These are phyloP conservation scores for Potentilla sterilis DNA, from an alignment of 306 rosid genomes.

Conservation along the genomic window DNA sequence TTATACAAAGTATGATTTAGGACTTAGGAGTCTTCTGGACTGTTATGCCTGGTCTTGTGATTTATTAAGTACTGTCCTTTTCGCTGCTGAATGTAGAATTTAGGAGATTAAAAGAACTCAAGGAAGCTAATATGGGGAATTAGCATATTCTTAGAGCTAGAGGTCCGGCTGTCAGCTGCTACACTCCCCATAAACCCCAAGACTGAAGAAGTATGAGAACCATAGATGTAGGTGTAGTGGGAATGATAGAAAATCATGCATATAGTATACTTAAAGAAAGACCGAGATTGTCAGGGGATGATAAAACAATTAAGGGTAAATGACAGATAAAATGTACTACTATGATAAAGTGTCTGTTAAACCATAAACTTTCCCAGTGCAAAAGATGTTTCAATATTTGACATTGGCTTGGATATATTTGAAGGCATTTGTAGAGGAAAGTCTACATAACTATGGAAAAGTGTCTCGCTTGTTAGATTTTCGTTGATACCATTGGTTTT, in stretches of 20 bases:
- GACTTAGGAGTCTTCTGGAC: not conserved
- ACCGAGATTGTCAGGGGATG: not conserved
- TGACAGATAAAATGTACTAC: not conserved
- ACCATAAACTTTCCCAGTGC: not conserved
- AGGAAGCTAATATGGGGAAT: not conserved
- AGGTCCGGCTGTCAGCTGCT: no score
- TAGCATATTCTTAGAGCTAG: no score
- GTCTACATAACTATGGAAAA: not conserved
- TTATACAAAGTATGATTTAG: not conserved
- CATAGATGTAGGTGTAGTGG: not conserved
- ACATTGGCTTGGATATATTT: not conserved
- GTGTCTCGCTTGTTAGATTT: not conserved
- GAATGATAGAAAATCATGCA: not conserved
- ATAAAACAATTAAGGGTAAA: not conserved
- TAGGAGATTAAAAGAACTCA: not conserved
- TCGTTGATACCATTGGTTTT: not conserved
- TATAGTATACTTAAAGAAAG: not conserved
- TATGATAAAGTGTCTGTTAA: not conserved
- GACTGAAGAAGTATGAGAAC: no score
- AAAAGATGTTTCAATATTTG: not conserved
- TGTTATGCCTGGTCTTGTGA: not conserved
- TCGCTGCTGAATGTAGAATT: not conserved
- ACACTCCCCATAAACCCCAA: no score
- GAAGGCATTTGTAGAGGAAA: not conserved
- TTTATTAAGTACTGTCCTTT: not conserved